Percentiles rank a stretch among this genome's conserved stretches.
Evolutionary conservation across 768 basidiomycete species (phyloP).

Genomic region (Neoboletus brunneissimus): DNA sequence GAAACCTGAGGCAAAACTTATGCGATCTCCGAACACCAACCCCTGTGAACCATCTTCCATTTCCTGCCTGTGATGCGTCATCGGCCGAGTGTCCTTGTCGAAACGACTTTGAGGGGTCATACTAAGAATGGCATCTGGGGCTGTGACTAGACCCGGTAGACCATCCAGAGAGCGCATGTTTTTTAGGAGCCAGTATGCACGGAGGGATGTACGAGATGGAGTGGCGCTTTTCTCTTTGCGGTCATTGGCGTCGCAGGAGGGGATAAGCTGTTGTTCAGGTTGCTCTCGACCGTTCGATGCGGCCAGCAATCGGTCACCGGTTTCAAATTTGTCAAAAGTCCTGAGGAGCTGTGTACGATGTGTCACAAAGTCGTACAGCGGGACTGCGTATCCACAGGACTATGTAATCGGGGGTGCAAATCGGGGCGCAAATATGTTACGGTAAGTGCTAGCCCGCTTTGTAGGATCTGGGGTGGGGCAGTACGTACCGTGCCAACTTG

Average conservation of each 20-base stretch:
- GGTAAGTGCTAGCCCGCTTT: not conserved
- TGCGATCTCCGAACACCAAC: constrained; percentile 1
- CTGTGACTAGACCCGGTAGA: constrained; percentile 44
- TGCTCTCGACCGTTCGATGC: not conserved
- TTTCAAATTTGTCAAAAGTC: constrained; percentile 42
- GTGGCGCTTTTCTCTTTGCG: constrained; percentile 1
- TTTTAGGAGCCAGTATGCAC: constrained; percentile 48
- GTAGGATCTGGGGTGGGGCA: not conserved
- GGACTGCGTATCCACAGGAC: constrained; percentile 69
- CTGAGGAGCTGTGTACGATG: constrained; percentile 53
- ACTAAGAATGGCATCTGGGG: constrained; percentile 19
- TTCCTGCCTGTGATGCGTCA: not conserved
- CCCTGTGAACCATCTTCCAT: not conserved
- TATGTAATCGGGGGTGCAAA: constrained; percentile 22
- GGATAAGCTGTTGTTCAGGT: not conserved
- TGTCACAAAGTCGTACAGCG: constrained; percentile 54
- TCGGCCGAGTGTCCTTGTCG: constrained; percentile 17
- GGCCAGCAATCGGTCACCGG: constrained; percentile 31
- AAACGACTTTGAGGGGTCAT: constrained; percentile 15
- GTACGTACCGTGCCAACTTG: constrained; percentile 48
- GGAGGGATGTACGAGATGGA: constrained; percentile 39
- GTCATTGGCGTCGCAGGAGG: constrained; percentile 7
- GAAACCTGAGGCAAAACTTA: constrained; percentile 19
- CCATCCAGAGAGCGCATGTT: constrained; percentile 57
- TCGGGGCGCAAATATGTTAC: not conserved